phyloP scores from a whole-genome alignment of 495 filamentous ascomycete species.

The Aspergillus kassunensis region DNA sequence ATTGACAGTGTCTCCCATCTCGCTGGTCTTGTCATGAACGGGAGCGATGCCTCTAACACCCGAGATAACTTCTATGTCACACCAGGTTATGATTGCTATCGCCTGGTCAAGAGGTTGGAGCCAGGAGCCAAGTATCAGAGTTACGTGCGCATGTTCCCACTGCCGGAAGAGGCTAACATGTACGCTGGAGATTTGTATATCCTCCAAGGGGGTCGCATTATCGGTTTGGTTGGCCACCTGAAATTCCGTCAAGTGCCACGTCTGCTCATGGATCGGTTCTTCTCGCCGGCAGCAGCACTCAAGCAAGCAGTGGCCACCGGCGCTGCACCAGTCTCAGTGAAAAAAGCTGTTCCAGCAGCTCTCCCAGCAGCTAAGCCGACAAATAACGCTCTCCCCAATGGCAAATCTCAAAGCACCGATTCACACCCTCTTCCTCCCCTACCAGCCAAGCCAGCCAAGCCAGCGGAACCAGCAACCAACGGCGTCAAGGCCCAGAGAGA shows the following conservation, averaged over 20 bases:
- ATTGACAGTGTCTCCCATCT: conserved; percentile 45
- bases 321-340: neutral
- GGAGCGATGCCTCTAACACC: conserved; percentile 20
- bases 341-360: neutral
- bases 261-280: conserved; percentile 29
- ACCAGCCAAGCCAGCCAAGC: neutral
- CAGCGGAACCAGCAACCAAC: neutral
- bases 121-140: conserved; percentile 29
- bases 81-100: conserved; percentile 30
- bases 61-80: conserved; percentile 33
- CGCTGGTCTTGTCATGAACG: conserved; percentile 40
- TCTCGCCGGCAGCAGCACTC: conserved; percentile 14
- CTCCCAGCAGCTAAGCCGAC: neutral
- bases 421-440: neutral
- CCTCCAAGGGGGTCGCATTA: conserved; percentile 27
- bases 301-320: neutral
- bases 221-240: conserved; percentile 32
- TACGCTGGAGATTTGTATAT: conserved; percentile 41
- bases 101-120: conserved; percentile 25
- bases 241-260: conserved; percentile 28
- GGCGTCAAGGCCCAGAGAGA: neutral
- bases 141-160: conserved; percentile 40
- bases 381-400: neutral
- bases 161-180: conserved; percentile 18
- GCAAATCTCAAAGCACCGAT: neutral